Evolutionary conservation across 164 flowering plant species (phyloP).

Genomic region (Nelumbo lutea): DNA sequence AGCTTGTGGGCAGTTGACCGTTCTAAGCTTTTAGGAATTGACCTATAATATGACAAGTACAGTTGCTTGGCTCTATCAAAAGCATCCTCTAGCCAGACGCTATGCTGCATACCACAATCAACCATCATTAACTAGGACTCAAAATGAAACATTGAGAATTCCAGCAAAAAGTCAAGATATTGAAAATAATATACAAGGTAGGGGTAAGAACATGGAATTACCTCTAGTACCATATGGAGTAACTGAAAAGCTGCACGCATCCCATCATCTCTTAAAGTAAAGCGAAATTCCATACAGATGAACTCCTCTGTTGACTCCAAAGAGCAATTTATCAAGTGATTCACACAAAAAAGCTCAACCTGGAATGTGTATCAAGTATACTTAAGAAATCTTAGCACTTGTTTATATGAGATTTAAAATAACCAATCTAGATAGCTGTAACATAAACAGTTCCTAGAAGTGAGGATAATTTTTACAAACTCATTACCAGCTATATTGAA

Average conservation of each 20-base stretch:
- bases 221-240: constrained; percentile 99
- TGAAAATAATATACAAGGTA: background rate
- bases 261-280: constrained; percentile 89
- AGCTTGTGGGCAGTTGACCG: constrained; percentile 98
- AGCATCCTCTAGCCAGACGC: constrained; percentile 98
- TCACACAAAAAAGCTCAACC: constrained; percentile 99
- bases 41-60: constrained; percentile 85
- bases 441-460: background rate
- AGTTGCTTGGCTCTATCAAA: constrained; percentile 94
- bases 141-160: background rate
- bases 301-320: constrained; percentile 97
- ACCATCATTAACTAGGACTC: constrained; percentile 5
- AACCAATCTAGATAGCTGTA: background rate
- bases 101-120: constrained; percentile 66
- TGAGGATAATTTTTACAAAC: too few relatives aligned
- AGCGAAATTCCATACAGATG: constrained; percentile 93
- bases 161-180: background rate
- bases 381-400: background rate
- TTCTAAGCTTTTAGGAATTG: constrained; percentile 97
- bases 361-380: constrained; percentile 26
- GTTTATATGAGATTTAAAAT: background rate
- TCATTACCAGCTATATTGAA: too few relatives aligned
- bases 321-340: constrained; percentile 94
- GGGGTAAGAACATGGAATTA: constrained; percentile 21
- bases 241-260: constrained; percentile 99